Base-by-base conservation (phyloP, 192 early-diverging fungal genomes). In the Rhizophagus clarus region DNA sequence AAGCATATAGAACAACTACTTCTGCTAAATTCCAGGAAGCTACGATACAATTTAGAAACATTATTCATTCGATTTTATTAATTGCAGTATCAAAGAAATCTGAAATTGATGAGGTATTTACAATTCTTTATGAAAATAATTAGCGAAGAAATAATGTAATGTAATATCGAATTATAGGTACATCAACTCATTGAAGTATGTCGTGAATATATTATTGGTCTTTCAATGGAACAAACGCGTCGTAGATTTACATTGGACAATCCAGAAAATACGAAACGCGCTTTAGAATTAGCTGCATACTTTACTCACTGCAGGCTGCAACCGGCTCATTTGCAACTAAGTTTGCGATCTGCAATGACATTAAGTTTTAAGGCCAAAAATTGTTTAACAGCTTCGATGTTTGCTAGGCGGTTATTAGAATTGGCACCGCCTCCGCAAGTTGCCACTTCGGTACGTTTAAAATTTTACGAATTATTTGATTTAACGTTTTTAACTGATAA, bases 221-320 rank as follows among this genome's bases (percentile, higher is more conserved):
- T 96, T 56, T 89, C 88, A 67, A 93, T 99, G 84, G 97, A 97
- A 81, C 87, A 93, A 71, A 88, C 84, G 62, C 94, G 96, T 34
- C 90, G 93, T 37, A 88, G 88, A 24, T 80, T 89, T 26, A 80
- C 87, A 61, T 88, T 87, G 71, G 90, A 86, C 56, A 89, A 88
- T 15, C 87, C 89, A 20, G 92, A 88, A 68, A 72, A 81, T 45
- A 80, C 87, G n/a, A 96, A 95, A 77, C 89, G 95, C 40, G 87
- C 87, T 28, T 83, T 98, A 12, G 98, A 98, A 82, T 88, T 99
- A 42, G 95, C 96, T 0, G 96, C 95, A 1, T 99, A 97, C 86
- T 98, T 97, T 83, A 97, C 98, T 2, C 94, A 97, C 81, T 95
- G 95, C 83, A 88, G 95, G 79, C 87, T 99, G 69, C 96, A 98